phyloP scores from a whole-genome alignment of 345 rosid species.

The Salix arbutifolia region DNA sequence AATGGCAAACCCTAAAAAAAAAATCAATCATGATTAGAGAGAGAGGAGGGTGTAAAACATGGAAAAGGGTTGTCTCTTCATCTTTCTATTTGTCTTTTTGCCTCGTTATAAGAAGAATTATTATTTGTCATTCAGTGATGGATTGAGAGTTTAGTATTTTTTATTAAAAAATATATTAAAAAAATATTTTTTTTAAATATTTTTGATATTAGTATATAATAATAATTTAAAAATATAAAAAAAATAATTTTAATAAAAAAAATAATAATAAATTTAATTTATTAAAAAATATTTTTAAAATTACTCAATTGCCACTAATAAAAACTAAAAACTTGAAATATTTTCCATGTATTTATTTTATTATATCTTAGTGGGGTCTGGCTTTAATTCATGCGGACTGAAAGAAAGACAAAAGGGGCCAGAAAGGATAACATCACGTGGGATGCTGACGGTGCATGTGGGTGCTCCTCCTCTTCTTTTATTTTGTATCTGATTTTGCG shows the following conservation, averaged over 20 bases:
- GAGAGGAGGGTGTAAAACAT: background rate
- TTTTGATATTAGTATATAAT: no score
- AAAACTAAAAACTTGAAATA: background rate
- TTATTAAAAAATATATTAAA: no score
- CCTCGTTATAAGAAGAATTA: background rate
- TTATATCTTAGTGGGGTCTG: background rate
- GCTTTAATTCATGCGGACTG: background rate
- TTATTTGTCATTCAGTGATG: background rate
- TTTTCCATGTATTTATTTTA: background rate
- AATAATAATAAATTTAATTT: no score
- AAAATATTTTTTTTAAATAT: no score
- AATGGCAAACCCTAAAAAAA: background rate
- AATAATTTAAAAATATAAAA: no score
- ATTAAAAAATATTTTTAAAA: no score
- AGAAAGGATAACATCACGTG: background rate
- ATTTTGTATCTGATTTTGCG: conserved; percentile 12
- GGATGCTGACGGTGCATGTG: background rate
- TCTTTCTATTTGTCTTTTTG: background rate
- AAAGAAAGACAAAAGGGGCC: background rate
- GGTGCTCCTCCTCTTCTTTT: background rate
- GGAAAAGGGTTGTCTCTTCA: background rate
- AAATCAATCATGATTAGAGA: background rate
- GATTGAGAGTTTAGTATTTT: no score
- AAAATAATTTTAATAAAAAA: no score
- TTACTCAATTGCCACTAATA: no score